Base-by-base conservation (phyloP, 2,329 filamentous ascomycete genomes). In the Grosmannia huntii region DNA sequence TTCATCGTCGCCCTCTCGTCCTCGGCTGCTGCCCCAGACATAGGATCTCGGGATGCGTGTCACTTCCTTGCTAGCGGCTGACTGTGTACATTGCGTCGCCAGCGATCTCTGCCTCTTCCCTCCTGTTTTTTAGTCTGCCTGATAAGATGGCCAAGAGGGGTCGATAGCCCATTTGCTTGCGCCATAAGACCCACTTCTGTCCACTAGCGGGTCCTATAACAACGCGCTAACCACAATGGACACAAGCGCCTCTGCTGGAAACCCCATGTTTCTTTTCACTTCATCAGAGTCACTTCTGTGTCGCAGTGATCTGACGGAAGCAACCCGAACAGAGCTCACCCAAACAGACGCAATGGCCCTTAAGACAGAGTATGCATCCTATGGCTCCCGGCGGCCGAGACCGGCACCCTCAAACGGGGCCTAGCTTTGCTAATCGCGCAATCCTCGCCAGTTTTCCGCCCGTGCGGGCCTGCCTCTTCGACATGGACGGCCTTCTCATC, bases 401-500 rank as follows among this genome's bases (percentile, higher is more conserved):
- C 3, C 4, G 19, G 19, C 36, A 14, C 36, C 36, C 36, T 38
- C 12, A 38, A 16, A 38, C 5, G 36, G 36, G 14, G 14, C 36
- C 36, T 4, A 16, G 25, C 31, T 11, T 53, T 31, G 21, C 23
- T 23, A 23, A 23, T 25, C 46, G 5, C 16, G 25, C 27, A 23
- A 19, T 36, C 28, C n/a, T 28, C 55, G 27, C 49, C 38, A 89
- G 86, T 68, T 85, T 90, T 71, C 87, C 89, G 23, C 84, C 86
- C 53, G 79, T 97, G 60, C 82, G 90, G 65, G 94, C 92, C 65
- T 96, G 91, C 72, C 85, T 99, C 63, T 97, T 99, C 71, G 94
- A 99, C 76, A 96, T 97, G 91, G 94, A 99, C 72, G 94, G 94
- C 61, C 85, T 99, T 41, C 82, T 99, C 23, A 87, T 99, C 68